Conservation (phyloP, 805 yeast genomes). For the Pichia cabralensis region DNA sequence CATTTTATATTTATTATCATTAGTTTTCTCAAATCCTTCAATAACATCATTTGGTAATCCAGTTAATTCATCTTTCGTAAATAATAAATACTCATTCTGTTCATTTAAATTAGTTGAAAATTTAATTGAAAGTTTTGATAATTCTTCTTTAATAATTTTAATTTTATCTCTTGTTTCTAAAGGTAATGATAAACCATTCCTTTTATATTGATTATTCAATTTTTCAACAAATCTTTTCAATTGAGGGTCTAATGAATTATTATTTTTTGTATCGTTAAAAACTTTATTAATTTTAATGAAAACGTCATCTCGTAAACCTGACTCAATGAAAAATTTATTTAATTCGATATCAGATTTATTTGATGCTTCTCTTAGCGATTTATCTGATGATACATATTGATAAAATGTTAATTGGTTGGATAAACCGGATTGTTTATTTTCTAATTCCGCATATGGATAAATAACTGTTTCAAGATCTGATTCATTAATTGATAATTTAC, state of each 20-base stretch:
- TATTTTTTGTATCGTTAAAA: conserved; percentile 29
- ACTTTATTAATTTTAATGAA: conserved; percentile 48
- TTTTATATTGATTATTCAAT: conserved; percentile 42
- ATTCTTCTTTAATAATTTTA: conserved; percentile 46
- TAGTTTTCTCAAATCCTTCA: conserved; percentile 48
- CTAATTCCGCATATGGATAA: conserved; percentile 39
- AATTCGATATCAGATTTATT: conserved; percentile 49
- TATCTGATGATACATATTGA: conserved; percentile 59
- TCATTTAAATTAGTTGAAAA: conserved; percentile 63
- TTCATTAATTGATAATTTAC: conserved; percentile 26
- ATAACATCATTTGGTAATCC: conserved; percentile 66
- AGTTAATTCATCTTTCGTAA: conserved; percentile 53
- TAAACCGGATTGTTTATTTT: conserved; percentile 37
- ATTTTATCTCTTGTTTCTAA: conserved; percentile 44
- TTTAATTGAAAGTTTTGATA: conserved; percentile 41
- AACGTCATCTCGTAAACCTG: conserved; percentile 56
- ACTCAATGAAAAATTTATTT: conserved; percentile 51
- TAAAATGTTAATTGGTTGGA: conserved; percentile 52
- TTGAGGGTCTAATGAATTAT: conserved; percentile 36
- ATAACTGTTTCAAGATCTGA: conserved; percentile 52
- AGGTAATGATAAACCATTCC: conserved; percentile 62
- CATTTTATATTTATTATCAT: conserved; percentile 38
- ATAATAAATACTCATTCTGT: conserved; percentile 50
- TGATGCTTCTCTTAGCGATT: conserved; percentile 61
- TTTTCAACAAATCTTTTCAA: conserved; percentile 49